phyloP scores from a whole-genome alignment of 2,329 filamentous ascomycete genomes.

The Sphaerulina vaccinii region DNA sequence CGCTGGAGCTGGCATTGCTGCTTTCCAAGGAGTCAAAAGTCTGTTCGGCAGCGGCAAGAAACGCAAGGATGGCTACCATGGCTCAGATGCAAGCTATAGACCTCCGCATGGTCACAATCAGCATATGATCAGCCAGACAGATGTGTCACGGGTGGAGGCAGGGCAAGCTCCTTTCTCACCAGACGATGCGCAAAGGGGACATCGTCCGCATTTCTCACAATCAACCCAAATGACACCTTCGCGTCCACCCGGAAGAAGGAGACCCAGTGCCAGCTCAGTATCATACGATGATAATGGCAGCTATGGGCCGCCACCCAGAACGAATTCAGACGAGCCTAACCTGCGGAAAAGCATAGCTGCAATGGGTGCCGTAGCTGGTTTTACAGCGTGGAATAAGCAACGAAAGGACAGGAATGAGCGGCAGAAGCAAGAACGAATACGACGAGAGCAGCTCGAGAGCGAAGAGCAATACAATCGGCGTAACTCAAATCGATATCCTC shows the following conservation, averaged over 20 bases:
- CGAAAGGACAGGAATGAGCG: slow-evolving; percentile 59
- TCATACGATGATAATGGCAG: slow-evolving; percentile 40
- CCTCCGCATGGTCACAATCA: slow-evolving; percentile 47
- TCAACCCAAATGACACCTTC: slow-evolving; percentile 37
- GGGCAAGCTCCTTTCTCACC: slow-evolving; percentile 53
- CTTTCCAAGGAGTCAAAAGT: slow-evolving; percentile 45
- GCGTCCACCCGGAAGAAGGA: slow-evolving; percentile 41
- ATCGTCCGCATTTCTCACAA: slow-evolving; percentile 19
- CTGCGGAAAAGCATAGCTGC: slow-evolving; percentile 51
- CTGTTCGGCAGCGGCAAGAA: slow-evolving; percentile 56
- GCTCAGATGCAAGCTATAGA: slow-evolving; percentile 48
- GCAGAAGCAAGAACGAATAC: slow-evolving; percentile 58
- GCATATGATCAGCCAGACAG: slow-evolving; percentile 46
- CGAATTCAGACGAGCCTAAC: slow-evolving; percentile 34
- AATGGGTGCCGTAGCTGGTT: slow-evolving; percentile 35
- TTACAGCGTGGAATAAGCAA: slow-evolving; percentile 47
- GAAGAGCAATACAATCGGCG: slow-evolving; percentile 39
- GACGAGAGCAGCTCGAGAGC: slow-evolving; percentile 49
- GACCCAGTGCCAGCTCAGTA: slow-evolving; percentile 40
- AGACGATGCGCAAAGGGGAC: slow-evolving; percentile 23
- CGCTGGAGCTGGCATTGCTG: slow-evolving; percentile 47
- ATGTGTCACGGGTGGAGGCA: slow-evolving; percentile 53
- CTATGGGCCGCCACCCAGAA: slow-evolving; percentile 22
- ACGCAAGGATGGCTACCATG: slow-evolving; percentile 53
- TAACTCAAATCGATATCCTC: slow-evolving; percentile 32